These are phyloP conservation scores for Celoporthe dispersa DNA, from an alignment of 2,329 filamentous ascomycete genomes.

Conservation along the genomic window DNA sequence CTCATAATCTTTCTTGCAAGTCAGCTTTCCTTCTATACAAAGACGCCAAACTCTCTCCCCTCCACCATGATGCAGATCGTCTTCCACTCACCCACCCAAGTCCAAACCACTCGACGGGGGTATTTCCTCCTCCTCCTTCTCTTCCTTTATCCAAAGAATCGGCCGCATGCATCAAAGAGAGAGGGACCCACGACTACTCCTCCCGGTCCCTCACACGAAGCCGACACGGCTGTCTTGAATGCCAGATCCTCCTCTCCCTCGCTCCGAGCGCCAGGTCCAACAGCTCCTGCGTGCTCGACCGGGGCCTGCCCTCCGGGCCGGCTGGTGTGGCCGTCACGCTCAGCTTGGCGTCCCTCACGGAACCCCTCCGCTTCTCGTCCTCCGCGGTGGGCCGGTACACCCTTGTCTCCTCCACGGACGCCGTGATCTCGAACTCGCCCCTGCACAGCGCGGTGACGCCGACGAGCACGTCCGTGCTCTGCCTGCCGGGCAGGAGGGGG, in stretches of 20 bases:
- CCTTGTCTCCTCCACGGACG: conserved; percentile 78
- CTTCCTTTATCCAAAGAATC: neutral
- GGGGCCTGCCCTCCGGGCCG: conserved; percentile 39
- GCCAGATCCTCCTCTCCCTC: conserved; percentile 67
- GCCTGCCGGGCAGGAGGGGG: conserved; percentile 62
- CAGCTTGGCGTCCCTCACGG: conserved; percentile 32
- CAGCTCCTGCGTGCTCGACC: conserved; percentile 60
- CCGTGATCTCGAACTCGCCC: conserved; percentile 82
- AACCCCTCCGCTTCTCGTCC: conserved; percentile 36
- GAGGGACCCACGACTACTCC: neutral
- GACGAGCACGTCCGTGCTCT: conserved; percentile 64
- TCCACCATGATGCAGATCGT: neutral
- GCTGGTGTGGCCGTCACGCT: conserved; percentile 31
- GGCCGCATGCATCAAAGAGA: neutral
- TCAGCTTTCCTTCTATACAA: neutral
- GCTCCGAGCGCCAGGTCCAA: conserved; percentile 63
- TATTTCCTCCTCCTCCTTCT: neutral
- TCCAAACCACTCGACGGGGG: neutral
- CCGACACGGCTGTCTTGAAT: conserved; percentile 61
- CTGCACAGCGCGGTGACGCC: conserved; percentile 77
- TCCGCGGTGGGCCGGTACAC: conserved; percentile 47
- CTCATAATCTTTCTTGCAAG: neutral
- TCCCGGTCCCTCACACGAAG: conserved; percentile 56
- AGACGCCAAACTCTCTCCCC: too few relatives aligned
- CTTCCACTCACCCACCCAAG: neutral